A percentile compares a stretch with the other conserved stretches of the same genome.
These are phyloP conservation scores for Boletus rubroflammeus DNA, from an alignment of 768 basidiomycete species.

Conservation along the genomic window DNA sequence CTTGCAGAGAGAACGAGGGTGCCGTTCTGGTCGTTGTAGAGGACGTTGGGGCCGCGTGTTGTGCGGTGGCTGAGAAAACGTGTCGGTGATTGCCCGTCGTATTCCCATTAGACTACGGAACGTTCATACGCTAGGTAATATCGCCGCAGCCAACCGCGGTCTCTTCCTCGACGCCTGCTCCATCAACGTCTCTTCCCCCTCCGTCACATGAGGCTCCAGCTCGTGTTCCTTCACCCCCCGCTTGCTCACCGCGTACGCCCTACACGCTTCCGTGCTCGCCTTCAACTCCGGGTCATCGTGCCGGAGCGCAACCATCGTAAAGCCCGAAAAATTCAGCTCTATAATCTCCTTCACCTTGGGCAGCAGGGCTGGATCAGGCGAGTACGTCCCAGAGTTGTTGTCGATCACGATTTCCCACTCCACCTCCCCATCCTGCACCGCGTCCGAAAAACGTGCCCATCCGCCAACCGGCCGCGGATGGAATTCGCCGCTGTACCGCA, in stretches of 20 bases:
- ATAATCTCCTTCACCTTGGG: constrained; percentile 58
- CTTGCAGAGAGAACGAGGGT: constrained; percentile 6
- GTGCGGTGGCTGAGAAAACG: constrained; percentile 36
- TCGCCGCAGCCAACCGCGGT: background rate
- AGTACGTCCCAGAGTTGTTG: constrained; percentile 84
- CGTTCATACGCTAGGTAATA: background rate
- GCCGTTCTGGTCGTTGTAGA: constrained; percentile 11
- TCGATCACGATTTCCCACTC: constrained; percentile 83
- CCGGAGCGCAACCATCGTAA: constrained; percentile 52
- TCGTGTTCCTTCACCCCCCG: constrained; percentile 61
- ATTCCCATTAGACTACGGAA: constrained; percentile 16
- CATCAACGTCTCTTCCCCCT: constrained; percentile 53
- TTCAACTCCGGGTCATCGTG: constrained; percentile 52
- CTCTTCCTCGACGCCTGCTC: constrained; percentile 20
- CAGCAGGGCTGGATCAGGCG: constrained; percentile 63
- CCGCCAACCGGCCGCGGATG: constrained; percentile 70
- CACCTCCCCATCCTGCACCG: constrained; percentile 49
- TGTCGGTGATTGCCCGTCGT: constrained; percentile 29
- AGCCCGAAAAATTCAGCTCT: constrained; percentile 70
- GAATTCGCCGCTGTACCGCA: constrained; percentile 77
- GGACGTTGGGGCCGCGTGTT: constrained; percentile 30
- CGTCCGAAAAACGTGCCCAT: constrained; percentile 61
- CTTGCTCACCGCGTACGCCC: constrained; percentile 57
- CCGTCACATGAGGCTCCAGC: constrained; percentile 56
- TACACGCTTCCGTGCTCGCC: constrained; percentile 62